Evolutionary conservation across 441 rosid species (phyloP).

Genomic region (Theobroma grandiflorum): DNA sequence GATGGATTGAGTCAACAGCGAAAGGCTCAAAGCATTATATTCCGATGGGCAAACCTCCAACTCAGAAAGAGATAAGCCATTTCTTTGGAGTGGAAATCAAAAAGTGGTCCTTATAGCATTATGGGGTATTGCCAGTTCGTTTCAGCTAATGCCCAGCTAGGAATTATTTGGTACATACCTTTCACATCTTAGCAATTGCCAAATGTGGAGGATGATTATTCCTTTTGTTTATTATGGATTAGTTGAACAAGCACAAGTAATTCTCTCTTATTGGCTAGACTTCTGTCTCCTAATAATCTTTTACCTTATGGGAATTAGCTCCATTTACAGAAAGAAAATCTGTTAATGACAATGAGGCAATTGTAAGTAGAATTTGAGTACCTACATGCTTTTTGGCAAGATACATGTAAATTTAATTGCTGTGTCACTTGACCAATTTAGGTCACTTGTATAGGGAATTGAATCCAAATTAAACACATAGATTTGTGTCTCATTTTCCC

Average conservation of each 20-base stretch:
- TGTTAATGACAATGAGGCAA: too few relatives aligned
- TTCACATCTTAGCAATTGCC: background rate
- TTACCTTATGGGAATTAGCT: too few relatives aligned
- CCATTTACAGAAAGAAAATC: too few relatives aligned
- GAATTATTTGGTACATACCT: background rate
- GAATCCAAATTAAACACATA: too few relatives aligned
- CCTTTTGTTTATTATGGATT: conserved; percentile 3
- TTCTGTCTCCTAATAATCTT: too few relatives aligned
- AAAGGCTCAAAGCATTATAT: background rate
- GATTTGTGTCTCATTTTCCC: too few relatives aligned
- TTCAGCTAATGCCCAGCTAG: background rate
- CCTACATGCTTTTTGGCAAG: too few relatives aligned
- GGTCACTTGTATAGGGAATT: too few relatives aligned
- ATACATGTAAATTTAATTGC: too few relatives aligned
- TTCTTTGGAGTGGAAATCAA: background rate
- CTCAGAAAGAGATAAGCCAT: background rate
- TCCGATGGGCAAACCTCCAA: conserved; percentile 2
- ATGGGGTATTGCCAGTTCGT: background rate
- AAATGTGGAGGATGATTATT: background rate
- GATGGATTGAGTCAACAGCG: background rate
- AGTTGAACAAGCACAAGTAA: background rate
- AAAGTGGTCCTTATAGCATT: background rate
- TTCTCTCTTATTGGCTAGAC: background rate
- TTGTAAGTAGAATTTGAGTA: too few relatives aligned
- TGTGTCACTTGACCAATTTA: too few relatives aligned